Base-by-base conservation (phyloP, 345 rosid species). In the Sonneratia caseolaris region DNA sequence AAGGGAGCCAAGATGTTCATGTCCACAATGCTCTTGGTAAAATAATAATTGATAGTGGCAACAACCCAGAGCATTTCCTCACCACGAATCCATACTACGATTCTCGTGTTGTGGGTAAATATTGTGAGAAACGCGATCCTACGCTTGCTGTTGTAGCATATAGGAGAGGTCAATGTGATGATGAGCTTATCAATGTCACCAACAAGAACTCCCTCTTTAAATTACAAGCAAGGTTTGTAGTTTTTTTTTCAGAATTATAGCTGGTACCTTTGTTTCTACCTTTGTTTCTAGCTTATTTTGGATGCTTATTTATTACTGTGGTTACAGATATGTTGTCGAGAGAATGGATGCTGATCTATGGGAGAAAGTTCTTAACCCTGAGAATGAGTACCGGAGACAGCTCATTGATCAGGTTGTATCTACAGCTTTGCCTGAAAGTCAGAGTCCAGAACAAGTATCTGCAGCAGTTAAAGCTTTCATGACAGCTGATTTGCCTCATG, bases 51-150 rank as follows among this genome's bases (percentile, higher is more conserved):
- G 99, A 96, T 72, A 96, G 99, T 86, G 91, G 91, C 79, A 92
- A 96, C 87, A 96, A 96, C 76, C 99, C 99, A 0, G 99, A 95
- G 83, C 98, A 91, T 80, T 95, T 95, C 81, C 91, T 95, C 27
- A 95, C 99, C 70, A 92, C 99, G 73, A 95, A 95, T 76, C 96
- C 96, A n/a, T 95, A 89, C 86, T 95, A 95, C 69, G 99, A 95
- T 85, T 87, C 99, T 21, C 83, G 87, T 70, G 99, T 95, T 72
- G 99, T 95, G 77, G 99, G 99, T 70, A 95, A 92, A 76, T 95
- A 95, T 81, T 95, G 99, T 76, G 99, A 96, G 87, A 96, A 96
- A 78, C 99, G 98, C 43, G 99, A 96, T 85, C 99, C 99, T 35
- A 96, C 98, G 11, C 86, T 96, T 53, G 99, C 99, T 51, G 99